Conservation (phyloP, 441 rosid genomes). For the Adansonia rubrostipa region DNA sequence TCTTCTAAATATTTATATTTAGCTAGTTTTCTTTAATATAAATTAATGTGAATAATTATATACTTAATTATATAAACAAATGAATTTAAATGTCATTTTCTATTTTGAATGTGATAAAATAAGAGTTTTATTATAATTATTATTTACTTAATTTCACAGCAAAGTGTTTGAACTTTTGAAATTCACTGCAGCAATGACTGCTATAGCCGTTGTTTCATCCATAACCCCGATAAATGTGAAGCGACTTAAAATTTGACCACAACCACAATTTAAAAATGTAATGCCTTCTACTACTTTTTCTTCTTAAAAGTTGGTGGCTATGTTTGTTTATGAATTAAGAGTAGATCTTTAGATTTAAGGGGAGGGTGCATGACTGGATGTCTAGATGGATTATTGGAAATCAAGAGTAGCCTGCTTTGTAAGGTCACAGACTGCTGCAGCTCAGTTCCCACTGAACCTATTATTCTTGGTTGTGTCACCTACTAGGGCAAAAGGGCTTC, state of each 20-base stretch:
- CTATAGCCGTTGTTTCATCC: background rate
- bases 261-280: background rate
- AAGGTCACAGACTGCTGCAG: background rate
- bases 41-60: background rate
- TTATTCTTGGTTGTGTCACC: background rate
- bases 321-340: background rate
- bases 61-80: slow-evolving; percentile 4
- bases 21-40: background rate
- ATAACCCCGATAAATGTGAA: background rate
- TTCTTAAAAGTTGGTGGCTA: background rate
- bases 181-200: background rate
- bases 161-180: background rate
- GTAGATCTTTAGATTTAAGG: background rate
- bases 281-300: background rate
- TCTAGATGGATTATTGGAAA: background rate
- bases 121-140: background rate
- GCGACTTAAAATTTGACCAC: background rate
- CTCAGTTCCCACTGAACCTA: background rate
- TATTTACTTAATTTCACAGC: background rate
- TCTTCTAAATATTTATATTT: background rate
- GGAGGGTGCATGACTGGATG: background rate
- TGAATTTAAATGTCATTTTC: background rate
- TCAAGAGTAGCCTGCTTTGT: background rate
- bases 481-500: background rate
- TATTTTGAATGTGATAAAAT: background rate